A percentile compares a stretch with the other conserved stretches of the same genome.
Conservation (phyloP, 164 flowering plant species). For the Piper longum region DNA sequence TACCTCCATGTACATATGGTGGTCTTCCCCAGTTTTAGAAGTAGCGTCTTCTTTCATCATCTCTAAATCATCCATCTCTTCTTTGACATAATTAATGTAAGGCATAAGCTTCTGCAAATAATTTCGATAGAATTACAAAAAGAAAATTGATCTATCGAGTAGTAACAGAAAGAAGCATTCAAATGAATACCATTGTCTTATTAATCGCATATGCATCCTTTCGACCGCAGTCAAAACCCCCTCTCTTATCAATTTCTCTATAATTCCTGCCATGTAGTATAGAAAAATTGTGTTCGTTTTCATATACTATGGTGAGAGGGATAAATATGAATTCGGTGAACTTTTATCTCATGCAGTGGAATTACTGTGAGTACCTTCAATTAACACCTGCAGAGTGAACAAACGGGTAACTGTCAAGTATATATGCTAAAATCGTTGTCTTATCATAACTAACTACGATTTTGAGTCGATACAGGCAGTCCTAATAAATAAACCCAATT, state of each 20-base stretch:
- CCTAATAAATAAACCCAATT: too few relatives aligned
- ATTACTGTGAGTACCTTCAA: constrained; percentile 43
- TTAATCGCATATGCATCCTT: constrained; percentile 39
- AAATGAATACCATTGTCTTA: constrained; percentile 33
- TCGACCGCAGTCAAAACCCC: constrained; percentile 40
- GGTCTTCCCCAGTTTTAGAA: constrained; percentile 20
- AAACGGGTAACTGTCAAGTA: too few relatives aligned
- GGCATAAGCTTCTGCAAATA: constrained; percentile 27
- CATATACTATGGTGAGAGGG: background rate
- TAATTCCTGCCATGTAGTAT: constrained; percentile 36
- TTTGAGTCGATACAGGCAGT: too few relatives aligned
- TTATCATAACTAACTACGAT: too few relatives aligned
- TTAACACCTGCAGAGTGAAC: constrained; percentile 44
- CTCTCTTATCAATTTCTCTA: constrained; percentile 60
- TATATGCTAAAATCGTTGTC: too few relatives aligned
- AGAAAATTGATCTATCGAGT: background rate
- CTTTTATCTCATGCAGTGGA: background rate
- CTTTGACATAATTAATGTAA: constrained; percentile 50
- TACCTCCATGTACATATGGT: constrained; percentile 78
- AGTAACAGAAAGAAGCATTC: background rate
- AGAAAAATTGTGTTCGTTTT: background rate
- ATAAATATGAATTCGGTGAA: background rate
- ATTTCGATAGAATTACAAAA: background rate
- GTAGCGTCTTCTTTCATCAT: constrained; percentile 12
- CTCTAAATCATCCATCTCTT: constrained; percentile 37